Conservation (phyloP, 2,329 filamentous ascomycete species). For the Talaromyces rugulosus region DNA sequence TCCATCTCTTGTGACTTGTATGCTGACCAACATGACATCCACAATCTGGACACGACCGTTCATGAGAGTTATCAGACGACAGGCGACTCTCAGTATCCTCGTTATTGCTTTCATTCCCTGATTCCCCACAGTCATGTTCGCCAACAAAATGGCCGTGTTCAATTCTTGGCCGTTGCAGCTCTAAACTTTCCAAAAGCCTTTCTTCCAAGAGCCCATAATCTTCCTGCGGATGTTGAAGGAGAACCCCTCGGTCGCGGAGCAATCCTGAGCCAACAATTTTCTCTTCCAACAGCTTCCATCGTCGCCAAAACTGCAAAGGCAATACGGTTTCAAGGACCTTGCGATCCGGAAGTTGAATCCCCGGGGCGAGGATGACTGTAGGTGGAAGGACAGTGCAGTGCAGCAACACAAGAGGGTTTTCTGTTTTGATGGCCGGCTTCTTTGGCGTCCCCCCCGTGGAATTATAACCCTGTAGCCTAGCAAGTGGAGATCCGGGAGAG, state of each 20-base stretch:
- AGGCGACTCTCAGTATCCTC: constrained; percentile 16
- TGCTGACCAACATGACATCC: constrained; percentile 43
- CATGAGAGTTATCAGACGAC: constrained; percentile 27
- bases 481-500: constrained; percentile 28
- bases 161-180: constrained; percentile 52
- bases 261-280: constrained; percentile 50
- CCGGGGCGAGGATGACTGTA: constrained; percentile 44
- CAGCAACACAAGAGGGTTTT: constrained; percentile 56
- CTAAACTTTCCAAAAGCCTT: constrained; percentile 56
- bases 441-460: constrained; percentile 22
- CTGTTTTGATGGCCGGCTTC: constrained; percentile 37
- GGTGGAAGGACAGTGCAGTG: constrained; percentile 58
- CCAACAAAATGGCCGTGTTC: constrained; percentile 56
- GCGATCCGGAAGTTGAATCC: constrained; percentile 28
- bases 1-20: constrained; percentile 51
- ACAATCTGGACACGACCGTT: constrained; percentile 49
- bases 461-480: constrained; percentile 32
- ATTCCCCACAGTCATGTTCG: not conserved
- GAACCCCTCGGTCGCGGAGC: constrained; percentile 54
- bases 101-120: constrained; percentile 22
- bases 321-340: constrained; percentile 48
- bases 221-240: constrained; percentile 60
- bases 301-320: constrained; percentile 41
- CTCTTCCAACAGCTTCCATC: constrained; percentile 51
- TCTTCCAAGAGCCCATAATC: constrained; percentile 62